Evolutionary conservation across 257 asterid species (phyloP).

Genomic region (Osmanthus fragrans): DNA sequence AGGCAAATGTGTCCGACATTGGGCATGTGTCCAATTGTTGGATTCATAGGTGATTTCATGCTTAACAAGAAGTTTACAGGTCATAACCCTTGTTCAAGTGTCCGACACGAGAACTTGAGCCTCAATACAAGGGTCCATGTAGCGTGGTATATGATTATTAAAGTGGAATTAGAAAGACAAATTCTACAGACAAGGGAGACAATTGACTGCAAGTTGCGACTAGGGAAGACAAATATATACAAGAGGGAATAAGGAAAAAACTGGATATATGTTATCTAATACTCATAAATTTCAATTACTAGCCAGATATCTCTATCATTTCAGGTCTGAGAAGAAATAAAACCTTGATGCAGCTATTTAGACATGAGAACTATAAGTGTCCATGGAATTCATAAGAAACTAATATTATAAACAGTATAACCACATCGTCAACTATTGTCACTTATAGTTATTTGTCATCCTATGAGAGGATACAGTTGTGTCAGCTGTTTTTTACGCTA

Average conservation of each 20-base stretch:
- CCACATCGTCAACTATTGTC: neutral
- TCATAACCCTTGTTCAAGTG: neutral
- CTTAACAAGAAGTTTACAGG: neutral
- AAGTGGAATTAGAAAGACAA: neutral
- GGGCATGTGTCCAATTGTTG: neutral
- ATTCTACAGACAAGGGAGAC: neutral
- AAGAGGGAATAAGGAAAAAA: neutral
- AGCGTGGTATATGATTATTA: too few relatives aligned
- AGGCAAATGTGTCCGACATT: neutral
- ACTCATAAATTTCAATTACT: neutral
- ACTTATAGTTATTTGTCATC: neutral
- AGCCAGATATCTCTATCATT: neutral
- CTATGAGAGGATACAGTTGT: neutral
- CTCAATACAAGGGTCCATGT: neutral
- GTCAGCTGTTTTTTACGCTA: neutral
- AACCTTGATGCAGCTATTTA: neutral
- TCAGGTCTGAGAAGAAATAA: neutral
- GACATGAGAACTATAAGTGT: neutral
- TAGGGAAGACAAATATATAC: neutral
- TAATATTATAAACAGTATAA: neutral
- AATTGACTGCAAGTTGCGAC: neutral
- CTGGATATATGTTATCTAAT: neutral
- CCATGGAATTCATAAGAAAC: neutral
- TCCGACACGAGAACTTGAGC: neutral
- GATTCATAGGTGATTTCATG: neutral